These are phyloP conservation scores for Quercus phellos DNA, from an alignment of 331 rosid species.

Conservation along the genomic window DNA sequence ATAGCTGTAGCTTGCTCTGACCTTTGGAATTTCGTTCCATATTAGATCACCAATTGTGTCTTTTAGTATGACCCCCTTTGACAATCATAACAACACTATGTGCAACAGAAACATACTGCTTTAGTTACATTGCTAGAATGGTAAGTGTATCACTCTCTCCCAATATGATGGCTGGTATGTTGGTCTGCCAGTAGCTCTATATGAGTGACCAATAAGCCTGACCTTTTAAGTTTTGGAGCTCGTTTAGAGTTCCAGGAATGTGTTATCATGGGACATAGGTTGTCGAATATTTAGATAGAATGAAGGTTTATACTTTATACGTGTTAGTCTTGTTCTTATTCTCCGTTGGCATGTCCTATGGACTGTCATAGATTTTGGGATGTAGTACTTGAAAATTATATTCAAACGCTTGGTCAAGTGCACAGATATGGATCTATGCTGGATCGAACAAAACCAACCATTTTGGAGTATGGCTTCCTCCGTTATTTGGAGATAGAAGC, in stretches of 20 bases:
- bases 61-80: not conserved
- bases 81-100: not conserved
- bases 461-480: too few species aligned
- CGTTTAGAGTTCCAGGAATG: not conserved
- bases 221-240: not conserved
- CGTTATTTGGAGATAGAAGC: too few species aligned
- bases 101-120: not conserved
- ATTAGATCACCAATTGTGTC: not conserved
- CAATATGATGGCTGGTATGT: not conserved
- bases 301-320: too few species aligned
- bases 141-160: not conserved
- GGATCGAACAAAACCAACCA: too few species aligned
- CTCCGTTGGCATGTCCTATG: too few species aligned
- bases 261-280: too few species aligned
- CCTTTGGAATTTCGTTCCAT: not conserved
- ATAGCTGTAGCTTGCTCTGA: not conserved
- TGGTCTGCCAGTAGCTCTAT: not conserved
- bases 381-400: too few species aligned
- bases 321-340: too few species aligned
- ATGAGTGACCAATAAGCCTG: not conserved
- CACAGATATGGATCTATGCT: too few species aligned
- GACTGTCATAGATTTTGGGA: too few species aligned
- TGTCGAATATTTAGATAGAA: too few species aligned
- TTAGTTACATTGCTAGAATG: not conserved
- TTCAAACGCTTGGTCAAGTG: too few species aligned